phyloP scores from a whole-genome alignment of 1,284 basidiomycete genomes.

The Boletus smithii region DNA sequence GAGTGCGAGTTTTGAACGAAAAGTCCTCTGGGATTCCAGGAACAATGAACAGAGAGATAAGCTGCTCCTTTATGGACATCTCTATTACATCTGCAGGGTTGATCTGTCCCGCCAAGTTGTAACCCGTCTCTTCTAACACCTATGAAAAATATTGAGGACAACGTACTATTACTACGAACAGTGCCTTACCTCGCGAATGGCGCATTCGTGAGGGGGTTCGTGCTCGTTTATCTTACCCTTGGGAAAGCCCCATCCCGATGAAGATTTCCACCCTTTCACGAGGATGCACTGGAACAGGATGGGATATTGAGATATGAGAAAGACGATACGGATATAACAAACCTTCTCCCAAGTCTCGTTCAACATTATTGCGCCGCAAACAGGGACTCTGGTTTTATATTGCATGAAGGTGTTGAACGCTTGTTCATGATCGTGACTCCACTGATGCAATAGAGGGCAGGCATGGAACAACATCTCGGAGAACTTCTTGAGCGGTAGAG shows the following conservation, averaged over 20 bases:
- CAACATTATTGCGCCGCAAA: constrained; percentile 97
- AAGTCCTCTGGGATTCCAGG: constrained; percentile 88
- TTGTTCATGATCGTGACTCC: constrained; percentile 76
- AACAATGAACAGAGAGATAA: constrained; percentile 90
- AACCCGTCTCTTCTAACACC: constrained; percentile 95
- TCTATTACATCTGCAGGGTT: constrained; percentile 75
- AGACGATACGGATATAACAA: constrained; percentile 8
- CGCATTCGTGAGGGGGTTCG: constrained; percentile 81
- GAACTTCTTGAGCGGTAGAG: constrained; percentile 88
- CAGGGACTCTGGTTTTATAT: constrained; percentile 97
- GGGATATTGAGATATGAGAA: constrained; percentile 9
- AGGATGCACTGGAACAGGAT: constrained; percentile 67
- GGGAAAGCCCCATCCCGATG: constrained; percentile 96
- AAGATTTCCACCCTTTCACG: constrained; percentile 97
- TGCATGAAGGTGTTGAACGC: constrained; percentile 84
- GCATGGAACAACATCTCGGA: constrained; percentile 88
- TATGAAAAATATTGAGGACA: constrained; percentile 32
- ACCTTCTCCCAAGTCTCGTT: constrained; percentile 93
- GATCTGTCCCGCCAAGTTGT: constrained; percentile 74
- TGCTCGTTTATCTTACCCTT: constrained; percentile 98
- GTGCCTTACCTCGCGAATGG: constrained; percentile 77
- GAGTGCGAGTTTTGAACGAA: constrained; percentile 87
- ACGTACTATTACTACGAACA: neutral
- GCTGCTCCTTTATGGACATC: constrained; percentile 85
- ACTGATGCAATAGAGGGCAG: constrained; percentile 77